phyloP scores from a whole-genome alignment of 1,284 basidiomycete genomes.

The Pascua sp. region DNA sequence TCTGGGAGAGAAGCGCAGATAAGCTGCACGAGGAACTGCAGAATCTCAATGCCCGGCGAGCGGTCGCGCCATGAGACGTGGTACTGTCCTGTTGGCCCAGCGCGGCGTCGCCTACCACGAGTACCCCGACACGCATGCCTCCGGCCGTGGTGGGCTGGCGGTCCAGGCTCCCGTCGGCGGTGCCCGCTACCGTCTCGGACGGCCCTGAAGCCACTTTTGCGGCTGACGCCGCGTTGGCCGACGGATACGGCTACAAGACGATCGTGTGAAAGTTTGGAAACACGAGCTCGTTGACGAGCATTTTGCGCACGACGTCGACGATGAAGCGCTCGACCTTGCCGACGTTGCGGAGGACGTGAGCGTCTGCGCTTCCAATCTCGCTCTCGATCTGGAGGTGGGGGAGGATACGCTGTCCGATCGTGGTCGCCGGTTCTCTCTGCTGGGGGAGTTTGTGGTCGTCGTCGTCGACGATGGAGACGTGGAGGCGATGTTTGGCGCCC shows the following conservation, averaged over 20 bases:
- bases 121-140: no score
- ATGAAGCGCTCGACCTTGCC: constrained; percentile 95
- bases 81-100: no score
- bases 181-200: no score
- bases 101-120: no score
- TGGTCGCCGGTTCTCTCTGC: background rate
- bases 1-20: no score
- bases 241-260: constrained; percentile 26
- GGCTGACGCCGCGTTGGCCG: background rate
- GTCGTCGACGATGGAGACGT: constrained; percentile 76
- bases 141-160: no score
- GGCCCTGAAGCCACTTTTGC: background rate
- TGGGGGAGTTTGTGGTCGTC: background rate
- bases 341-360: constrained; percentile 94
- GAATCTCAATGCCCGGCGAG: no score
- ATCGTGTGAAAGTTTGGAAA: constrained; percentile 91
- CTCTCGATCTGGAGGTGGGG: constrained; percentile 91
- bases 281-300: constrained; percentile 86
- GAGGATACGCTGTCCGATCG: constrained; percentile 74
- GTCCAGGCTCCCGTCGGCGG: no score
- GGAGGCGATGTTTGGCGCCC: constrained; percentile 69
- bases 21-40: no score
- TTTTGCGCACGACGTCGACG: constrained; percentile 89
- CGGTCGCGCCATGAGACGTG: no score
- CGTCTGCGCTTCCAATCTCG: constrained; percentile 93